Conservation (phyloP, 176 grass and related monocot species). For the Ananas comosus region DNA sequence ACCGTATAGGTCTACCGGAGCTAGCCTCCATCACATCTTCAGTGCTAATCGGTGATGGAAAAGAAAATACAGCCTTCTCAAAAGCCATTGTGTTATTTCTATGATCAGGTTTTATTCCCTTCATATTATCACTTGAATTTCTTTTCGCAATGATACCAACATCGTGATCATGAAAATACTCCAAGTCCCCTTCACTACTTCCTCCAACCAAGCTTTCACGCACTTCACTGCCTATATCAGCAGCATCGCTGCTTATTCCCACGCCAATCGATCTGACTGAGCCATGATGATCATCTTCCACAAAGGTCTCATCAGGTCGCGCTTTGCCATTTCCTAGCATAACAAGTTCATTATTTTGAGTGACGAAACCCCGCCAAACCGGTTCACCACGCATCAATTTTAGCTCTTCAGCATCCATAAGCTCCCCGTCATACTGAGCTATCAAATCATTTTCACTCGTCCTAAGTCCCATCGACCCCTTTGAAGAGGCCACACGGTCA, state of each 20-base stretch:
- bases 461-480: conserved; percentile 31
- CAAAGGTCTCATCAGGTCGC: conserved; percentile 71
- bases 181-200: conserved; percentile 91
- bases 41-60: conserved; percentile 56
- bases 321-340: conserved; percentile 74
- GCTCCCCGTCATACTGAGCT: conserved; percentile 71
- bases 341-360: conserved; percentile 73
- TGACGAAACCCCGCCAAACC: conserved; percentile 94
- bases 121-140: conserved; percentile 31
- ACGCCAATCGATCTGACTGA: conserved; percentile 95
- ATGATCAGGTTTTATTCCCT: conserved; percentile 41
- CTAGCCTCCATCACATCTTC: conserved; percentile 33
- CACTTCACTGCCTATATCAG: conserved; percentile 95
- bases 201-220: conserved; percentile 93
- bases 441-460: conserved; percentile 76
- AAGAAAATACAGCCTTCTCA: conserved; percentile 57
- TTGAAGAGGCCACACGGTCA: conserved; percentile 31
- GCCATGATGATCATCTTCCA: conserved; percentile 95
- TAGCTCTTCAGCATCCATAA: conserved; percentile 87
- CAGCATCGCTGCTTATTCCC: conserved; percentile 89
- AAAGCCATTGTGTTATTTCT: conserved; percentile 26
- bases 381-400: conserved; percentile 95
- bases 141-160: conserved; percentile 48
- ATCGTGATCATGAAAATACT: conserved; percentile 59
- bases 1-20: conserved; percentile 43